Evolutionary conservation across 78 protist species (phyloP).

Genomic region (Dictyostelium firmibasis): DNA sequence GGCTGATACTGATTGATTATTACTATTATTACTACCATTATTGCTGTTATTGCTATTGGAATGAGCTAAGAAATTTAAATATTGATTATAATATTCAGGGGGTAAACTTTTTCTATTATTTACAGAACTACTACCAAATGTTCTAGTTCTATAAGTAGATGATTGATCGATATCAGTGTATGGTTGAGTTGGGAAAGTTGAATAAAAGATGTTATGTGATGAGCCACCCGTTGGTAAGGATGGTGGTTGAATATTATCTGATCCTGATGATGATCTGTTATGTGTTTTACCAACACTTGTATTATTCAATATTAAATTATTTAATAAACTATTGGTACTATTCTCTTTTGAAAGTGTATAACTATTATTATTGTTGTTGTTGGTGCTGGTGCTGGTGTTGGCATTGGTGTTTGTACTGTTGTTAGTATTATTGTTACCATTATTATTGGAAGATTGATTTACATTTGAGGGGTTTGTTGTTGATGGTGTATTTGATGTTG

Average conservation of each 20-base stretch:
- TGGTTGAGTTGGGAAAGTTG: constrained; percentile 31
- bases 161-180: not conserved
- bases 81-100: constrained; percentile 74
- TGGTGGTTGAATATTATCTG: not conserved
- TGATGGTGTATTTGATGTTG: not conserved
- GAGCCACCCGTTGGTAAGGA: not conserved
- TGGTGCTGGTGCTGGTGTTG: not conserved
- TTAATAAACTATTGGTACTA: not conserved
- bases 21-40: not conserved
- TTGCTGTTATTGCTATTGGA: not conserved
- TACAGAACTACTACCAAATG: not conserved
- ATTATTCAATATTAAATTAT: not conserved
- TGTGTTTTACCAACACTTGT: not conserved
- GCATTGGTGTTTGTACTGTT: not conserved
- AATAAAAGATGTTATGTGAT: not conserved
- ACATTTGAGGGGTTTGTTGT: not conserved
- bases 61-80: constrained; percentile 26
- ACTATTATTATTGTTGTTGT: not conserved
- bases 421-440: not conserved
- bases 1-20: not conserved
- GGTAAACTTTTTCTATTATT: constrained; percentile 47
- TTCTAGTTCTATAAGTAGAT: constrained; percentile 53
- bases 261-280: not conserved
- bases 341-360: not conserved
- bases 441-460: not conserved